A percentile compares a stretch with the other conserved stretches of the same genome.
phyloP scores from a whole-genome alignment of 163 green algal genomes.

The Scenedesmus sp. region DNA sequence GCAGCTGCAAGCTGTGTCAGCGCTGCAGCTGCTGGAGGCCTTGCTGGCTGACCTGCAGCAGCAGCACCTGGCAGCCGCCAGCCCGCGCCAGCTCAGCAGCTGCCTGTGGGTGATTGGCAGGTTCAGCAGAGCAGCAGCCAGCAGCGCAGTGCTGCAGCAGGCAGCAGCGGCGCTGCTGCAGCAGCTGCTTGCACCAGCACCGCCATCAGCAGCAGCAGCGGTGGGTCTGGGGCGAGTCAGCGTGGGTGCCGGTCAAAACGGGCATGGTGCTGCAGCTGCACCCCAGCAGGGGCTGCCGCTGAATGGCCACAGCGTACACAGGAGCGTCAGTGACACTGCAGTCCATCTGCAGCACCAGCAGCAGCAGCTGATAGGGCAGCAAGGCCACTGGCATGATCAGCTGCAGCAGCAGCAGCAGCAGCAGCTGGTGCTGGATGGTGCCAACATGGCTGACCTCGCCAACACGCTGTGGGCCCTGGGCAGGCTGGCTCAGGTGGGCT shows the following conservation, averaged over 20 bases:
- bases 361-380: constrained; percentile 4
- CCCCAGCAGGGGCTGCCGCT: background rate
- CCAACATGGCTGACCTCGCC: constrained; percentile 1
- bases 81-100: constrained; percentile 30
- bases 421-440: background rate
- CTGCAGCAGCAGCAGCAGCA: background rate
- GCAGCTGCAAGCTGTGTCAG: background rate
- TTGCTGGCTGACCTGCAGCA: constrained; percentile 39
- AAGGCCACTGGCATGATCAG: background rate
- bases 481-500: constrained; percentile 11
- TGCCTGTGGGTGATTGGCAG: constrained; percentile 29
- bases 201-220: background rate
- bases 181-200: constrained; percentile 17
- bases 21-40: constrained; percentile 2
- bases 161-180: background rate
- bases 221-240: background rate
- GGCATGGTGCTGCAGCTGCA: background rate
- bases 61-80: background rate
- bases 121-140: background rate
- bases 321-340: background rate
- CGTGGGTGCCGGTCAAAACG: too few relatives aligned
- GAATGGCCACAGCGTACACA: background rate
- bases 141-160: background rate
- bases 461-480: constrained; percentile 40
- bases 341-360: constrained; percentile 2